Conservation (phyloP, 1,284 basidiomycete species). For the Taiwanofungus camphoratus region DNA sequence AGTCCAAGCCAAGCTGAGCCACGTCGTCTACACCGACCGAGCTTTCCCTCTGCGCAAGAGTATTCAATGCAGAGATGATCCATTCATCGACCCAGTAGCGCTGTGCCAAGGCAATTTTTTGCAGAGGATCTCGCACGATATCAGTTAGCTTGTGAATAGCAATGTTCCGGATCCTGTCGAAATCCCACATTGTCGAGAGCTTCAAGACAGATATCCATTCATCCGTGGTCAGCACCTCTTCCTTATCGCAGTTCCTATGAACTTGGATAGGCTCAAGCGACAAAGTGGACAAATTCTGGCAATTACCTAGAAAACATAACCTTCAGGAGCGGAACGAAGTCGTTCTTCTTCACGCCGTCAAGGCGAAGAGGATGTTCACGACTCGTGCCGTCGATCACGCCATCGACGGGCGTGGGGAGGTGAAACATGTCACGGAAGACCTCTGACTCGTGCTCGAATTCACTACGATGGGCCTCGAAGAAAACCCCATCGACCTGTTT, state of each 20-base stretch:
- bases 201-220: conserved; percentile 33
- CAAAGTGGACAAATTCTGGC: background rate
- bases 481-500: conserved; percentile 27
- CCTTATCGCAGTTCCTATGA: too few species aligned
- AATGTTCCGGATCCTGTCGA: conserved; percentile 22
- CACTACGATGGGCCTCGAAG: conserved; percentile 24
- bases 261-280: too few species aligned
- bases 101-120: conserved; percentile 22
- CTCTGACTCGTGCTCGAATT: conserved; percentile 23
- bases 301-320: conserved; percentile 23
- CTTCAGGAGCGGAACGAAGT: conserved; percentile 27
- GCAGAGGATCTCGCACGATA: conserved; percentile 21
- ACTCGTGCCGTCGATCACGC: conserved; percentile 12
- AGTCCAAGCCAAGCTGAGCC: background rate
- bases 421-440: conserved; percentile 24
- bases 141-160: too few species aligned
- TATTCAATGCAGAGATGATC: conserved; percentile 1
- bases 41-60: background rate
- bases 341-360: conserved; percentile 19
- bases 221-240: conserved; percentile 21
- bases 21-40: background rate
- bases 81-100: conserved; percentile 22
- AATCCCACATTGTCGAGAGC: conserved; percentile 28
- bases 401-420: conserved; percentile 11
- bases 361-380: conserved; percentile 22